Conservation (phyloP, 495 filamentous ascomycete species). For the Penicillium malachiteum region DNA sequence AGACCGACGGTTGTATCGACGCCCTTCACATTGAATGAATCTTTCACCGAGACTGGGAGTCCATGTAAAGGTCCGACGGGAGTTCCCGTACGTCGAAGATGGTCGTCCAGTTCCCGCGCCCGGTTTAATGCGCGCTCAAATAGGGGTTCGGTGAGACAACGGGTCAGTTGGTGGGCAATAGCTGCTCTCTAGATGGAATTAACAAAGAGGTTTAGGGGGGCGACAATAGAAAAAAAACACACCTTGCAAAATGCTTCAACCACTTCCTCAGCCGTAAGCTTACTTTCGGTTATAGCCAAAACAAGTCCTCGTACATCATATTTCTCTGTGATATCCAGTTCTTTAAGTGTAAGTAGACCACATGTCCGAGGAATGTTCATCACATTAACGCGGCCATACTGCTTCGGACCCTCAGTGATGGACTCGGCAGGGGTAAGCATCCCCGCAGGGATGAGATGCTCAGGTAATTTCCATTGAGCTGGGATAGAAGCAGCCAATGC, state of each 20-base stretch:
- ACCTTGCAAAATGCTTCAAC: constrained; percentile 62
- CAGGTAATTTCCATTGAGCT: constrained; percentile 43
- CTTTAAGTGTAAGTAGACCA: constrained; percentile 50
- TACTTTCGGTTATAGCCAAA: constrained; percentile 42
- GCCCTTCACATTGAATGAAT: constrained; percentile 62
- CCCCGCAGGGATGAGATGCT: constrained; percentile 32
- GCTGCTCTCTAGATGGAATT: constrained; percentile 46
- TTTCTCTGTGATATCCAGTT: constrained; percentile 60
- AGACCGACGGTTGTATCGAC: constrained; percentile 61
- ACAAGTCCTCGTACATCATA: constrained; percentile 53
- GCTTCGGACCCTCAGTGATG: constrained; percentile 32
- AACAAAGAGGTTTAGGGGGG: background rate
- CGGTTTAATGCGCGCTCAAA: constrained; percentile 59
- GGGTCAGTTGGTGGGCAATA: constrained; percentile 60
- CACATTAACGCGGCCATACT: constrained; percentile 37
- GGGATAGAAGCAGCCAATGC: constrained; percentile 47
- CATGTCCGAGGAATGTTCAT: constrained; percentile 47
- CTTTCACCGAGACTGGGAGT: constrained; percentile 65
- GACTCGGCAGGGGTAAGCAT: constrained; percentile 45
- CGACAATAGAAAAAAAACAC: background rate
- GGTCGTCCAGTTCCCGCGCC: constrained; percentile 58
- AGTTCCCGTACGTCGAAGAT: constrained; percentile 46
- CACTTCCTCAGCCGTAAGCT: constrained; percentile 54
- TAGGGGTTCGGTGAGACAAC: constrained; percentile 67
- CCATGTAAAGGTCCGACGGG: constrained; percentile 64